phyloP scores from a whole-genome alignment of 495 filamentous ascomycete species.

The Aspergillus heteromorphus region DNA sequence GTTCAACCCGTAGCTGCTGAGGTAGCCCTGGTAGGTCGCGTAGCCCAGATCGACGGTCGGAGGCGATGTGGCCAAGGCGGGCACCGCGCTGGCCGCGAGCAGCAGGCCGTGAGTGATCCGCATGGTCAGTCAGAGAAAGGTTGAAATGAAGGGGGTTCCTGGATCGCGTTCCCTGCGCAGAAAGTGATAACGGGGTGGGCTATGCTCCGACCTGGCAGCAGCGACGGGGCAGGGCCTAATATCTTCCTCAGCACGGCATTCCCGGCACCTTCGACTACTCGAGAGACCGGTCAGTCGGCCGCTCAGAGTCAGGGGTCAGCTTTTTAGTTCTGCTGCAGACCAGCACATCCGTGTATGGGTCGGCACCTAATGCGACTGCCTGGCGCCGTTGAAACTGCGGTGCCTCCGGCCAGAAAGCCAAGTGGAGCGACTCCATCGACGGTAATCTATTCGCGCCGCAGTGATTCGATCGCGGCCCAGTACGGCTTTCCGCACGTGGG shows the following conservation, averaged over 20 bases:
- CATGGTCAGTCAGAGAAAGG: not conserved
- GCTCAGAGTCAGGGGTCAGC: too few relatives aligned
- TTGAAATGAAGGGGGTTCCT: not conserved
- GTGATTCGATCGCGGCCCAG: not conserved
- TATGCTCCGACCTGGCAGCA: too few relatives aligned
- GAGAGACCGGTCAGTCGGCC: too few relatives aligned
- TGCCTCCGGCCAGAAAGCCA: not conserved
- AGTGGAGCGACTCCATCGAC: not conserved
- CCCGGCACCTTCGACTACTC: too few relatives aligned
- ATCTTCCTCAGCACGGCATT: too few relatives aligned
- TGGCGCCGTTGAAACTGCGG: not conserved
- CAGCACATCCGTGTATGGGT: too few relatives aligned
- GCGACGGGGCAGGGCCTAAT: too few relatives aligned
- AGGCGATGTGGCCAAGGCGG: not conserved
- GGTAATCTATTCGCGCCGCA: not conserved
- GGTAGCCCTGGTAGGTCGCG: conserved; percentile 17
- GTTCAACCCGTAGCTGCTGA: conserved; percentile 16
- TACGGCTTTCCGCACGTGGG: not conserved
- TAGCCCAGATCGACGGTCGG: conserved; percentile 20
- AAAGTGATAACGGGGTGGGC: too few relatives aligned
- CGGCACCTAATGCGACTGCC: not conserved
- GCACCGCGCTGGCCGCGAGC: not conserved
- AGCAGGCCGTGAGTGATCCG: not conserved
- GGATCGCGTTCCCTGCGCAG: too few relatives aligned
- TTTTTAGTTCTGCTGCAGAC: too few relatives aligned